Base-by-base conservation (phyloP, 1,139 yeast species). In the Suhomyces yuchorum region DNA sequence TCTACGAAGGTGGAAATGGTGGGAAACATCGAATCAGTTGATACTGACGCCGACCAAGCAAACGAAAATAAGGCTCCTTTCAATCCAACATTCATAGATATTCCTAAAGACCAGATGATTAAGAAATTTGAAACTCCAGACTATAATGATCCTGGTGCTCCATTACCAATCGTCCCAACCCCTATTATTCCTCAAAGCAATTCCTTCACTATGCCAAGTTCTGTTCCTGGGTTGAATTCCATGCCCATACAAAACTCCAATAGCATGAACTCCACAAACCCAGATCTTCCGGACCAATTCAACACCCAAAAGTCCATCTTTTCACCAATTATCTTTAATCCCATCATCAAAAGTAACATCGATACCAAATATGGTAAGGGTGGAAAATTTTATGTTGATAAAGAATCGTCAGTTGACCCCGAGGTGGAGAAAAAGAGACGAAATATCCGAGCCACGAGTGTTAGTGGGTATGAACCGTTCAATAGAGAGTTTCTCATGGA, bases 311-410 rank as follows among this genome's bases (percentile, higher is more conserved):
- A 67, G 51, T 86, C 93, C 36, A 80, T 84, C 1, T 90, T 88
- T 63, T 88, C 96, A 0, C 96, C 96, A 0, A 72, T 90, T 32
- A 76, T 79, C 38, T 90, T 90, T 66, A 87, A 88, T 57, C 95
- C 96, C 0, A 78, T 84, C 32, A 88, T 89, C 44, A 83, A 83
- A 52, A 80, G 82, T 44, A 83, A 81, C 51, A 84, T 90, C 23
- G 96, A 90, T 62, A 83, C 87, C 48, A 90, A 90, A 59, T 90
- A 90, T 57, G 86, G 88, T 7, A 80, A 80, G 56, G 97, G 97
- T 6, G 97, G 97, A 2, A 86, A 89, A 58, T 90, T 86, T 59
- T 88, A 84, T 60, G 88, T 84, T 8, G 66, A 67, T 7, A 67
- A 70, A 44, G 78, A 74, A 20, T 51, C 61, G 3, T 55, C 69